Evolutionary conservation across 106 monocot genomes (phyloP), one percentile per base, ranked within the genome.

Genomic region (Dendrobium nobile): DNA sequence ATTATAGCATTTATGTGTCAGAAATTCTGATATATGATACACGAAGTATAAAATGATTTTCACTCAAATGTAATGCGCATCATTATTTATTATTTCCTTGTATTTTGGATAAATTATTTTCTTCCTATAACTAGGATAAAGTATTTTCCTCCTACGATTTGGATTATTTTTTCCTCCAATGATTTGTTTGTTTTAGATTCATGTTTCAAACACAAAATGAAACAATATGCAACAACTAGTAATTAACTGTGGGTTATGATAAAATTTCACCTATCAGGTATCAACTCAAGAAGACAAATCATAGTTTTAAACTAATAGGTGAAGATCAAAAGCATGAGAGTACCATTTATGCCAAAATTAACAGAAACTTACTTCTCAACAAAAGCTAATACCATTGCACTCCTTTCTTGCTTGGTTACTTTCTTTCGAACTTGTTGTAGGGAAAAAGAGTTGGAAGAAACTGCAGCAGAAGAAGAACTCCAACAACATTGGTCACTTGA

Each of bases 321-420:
- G 6, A 51, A 51, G 0, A 65, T 45, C 31, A 6, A 8, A 61
- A 13, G 37, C 43, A 75, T 18, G 31, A 75, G 37, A 75, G 5
- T 17, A 37, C 40, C 3, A 27, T 28, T 48, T 44, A 82, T 37
- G 16, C 9, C 59, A 19, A 11, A 82, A 77, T 47, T 37, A 79
- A 77, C 70, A 27, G 11, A 78, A 81, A 19, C 78, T 78, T 90
- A 90, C 90, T 88, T 79, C 9, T 76, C 76, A 19, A 76, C 45
- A 48, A 76, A 76, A 41, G 26, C 76, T 48, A 47, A 47, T 76
- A 76, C 76, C 76, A 76, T 48, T 47, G 22, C 76, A 27, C 27
- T 37, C 76, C 76, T 76, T 48, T 76, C 76, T 24, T 48, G 22
- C 41, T 76, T 76, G 18, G 76, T 47, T 48, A 48, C 9, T 48